Conservation (phyloP, 345 rosid species). For the Eucalyptus pauciflora region DNA sequence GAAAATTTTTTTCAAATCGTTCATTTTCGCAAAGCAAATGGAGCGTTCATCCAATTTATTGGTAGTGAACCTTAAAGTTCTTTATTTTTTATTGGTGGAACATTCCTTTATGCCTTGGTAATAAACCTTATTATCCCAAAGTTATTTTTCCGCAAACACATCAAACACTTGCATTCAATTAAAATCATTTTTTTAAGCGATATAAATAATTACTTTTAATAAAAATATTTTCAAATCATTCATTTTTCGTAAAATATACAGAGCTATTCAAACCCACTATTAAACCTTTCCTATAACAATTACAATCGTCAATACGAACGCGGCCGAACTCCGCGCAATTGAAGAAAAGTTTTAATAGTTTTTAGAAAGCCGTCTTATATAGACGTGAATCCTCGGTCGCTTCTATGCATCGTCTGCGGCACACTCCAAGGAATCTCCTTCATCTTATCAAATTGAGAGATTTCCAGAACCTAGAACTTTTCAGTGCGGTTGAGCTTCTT, state of each 20-base stretch:
- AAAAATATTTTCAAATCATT: too few species aligned
- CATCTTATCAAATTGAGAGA: background rate
- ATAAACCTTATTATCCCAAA: background rate
- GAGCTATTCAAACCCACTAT: background rate
- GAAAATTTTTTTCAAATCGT: rapidly evolving
- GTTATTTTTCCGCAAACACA: too few species aligned
- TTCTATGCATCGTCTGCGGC: background rate
- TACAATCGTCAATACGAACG: background rate
- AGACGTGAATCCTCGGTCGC: background rate
- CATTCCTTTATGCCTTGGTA: background rate
- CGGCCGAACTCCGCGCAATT: background rate
- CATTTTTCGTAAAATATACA: too few species aligned
- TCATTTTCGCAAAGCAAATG: background rate
- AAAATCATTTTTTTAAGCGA: background rate
- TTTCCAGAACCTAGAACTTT: too few species aligned
- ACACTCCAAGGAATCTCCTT: background rate
- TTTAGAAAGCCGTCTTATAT: background rate
- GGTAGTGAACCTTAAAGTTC: background rate
- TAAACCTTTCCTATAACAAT: background rate
- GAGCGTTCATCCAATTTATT: rapidly evolving
- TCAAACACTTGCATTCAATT: background rate
- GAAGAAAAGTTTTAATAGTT: too few species aligned
- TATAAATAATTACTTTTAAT: too few species aligned
- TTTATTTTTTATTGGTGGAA: background rate
- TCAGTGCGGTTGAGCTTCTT: too few species aligned